Percentiles rank a stretch among this genome's conserved stretches.
Conservation (phyloP, 306 rosid genomes). For the Begonia peltatifolia region DNA sequence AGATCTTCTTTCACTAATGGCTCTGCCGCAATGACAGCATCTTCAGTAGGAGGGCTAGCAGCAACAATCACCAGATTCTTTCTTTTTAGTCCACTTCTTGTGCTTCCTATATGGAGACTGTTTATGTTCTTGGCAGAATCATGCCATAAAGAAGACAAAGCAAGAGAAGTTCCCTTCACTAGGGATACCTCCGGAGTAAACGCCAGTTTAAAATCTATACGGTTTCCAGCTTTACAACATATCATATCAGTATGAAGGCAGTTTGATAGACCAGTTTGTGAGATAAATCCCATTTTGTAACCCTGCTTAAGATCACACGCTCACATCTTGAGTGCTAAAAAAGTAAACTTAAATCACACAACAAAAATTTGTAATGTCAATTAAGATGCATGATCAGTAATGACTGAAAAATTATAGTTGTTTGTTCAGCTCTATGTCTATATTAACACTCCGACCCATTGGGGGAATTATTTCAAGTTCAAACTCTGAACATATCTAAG, state of each 20-base stretch:
- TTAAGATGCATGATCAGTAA: neutral
- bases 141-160: conserved; percentile 22
- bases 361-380: too few species aligned
- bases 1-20: conserved; percentile 82
- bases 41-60: conserved; percentile 93
- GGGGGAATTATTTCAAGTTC: too few species aligned
- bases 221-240: conserved; percentile 19
- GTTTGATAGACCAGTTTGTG: conserved; percentile 24
- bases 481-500: too few species aligned
- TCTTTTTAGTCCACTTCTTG: conserved; percentile 15
- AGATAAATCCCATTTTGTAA: conserved; percentile 39
- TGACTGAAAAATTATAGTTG: neutral
- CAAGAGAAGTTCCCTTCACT: conserved; percentile 26
- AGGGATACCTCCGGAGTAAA: conserved; percentile 20
- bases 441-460: neutral
- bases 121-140: conserved; percentile 24
- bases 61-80: conserved; percentile 39
- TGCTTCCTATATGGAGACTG: conserved; percentile 15
- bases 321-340: neutral
- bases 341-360: too few species aligned
- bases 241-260: conserved; percentile 17
- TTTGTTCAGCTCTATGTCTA: neutral
- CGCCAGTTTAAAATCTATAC: conserved; percentile 10
- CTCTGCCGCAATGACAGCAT: conserved; percentile 49
- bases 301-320: neutral